phyloP scores from a whole-genome alignment of 169 alveolate species.

The Eimeria praecox region DNA sequence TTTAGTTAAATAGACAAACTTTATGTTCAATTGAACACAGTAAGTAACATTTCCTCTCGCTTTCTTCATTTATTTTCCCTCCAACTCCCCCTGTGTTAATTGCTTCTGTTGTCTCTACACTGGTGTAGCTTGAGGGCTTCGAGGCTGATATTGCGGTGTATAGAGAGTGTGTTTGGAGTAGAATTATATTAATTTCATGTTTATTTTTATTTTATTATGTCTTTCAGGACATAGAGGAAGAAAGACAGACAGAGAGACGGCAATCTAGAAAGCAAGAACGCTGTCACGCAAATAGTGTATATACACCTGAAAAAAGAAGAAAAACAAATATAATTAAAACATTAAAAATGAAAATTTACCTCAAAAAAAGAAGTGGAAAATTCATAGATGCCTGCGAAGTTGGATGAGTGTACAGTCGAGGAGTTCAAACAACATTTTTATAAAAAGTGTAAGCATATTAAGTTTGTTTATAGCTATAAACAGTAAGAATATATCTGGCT shows the following conservation, averaged over 20 bases:
- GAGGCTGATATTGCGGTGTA: conserved; percentile 2
- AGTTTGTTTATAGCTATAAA: neutral
- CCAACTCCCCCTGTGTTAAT: neutral
- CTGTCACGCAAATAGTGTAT: neutral
- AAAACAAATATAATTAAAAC: too few relatives aligned
- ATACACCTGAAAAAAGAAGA: neutral
- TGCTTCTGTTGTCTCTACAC: neutral
- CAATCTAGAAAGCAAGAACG: neutral
- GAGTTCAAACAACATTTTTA: conserved; percentile 85
- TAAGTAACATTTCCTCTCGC: neutral
- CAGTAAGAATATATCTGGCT: conserved; percentile 75
- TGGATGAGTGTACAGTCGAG: conserved; percentile 79
- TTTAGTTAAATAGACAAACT: neutral
- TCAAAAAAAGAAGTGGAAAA: conserved; percentile 82
- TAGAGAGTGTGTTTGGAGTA: neutral
- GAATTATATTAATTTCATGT: neutral
- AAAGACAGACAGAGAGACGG: neutral
- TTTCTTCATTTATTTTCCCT: neutral
- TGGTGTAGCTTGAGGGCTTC: neutral
- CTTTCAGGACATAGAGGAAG: neutral
- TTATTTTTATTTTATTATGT: neutral
- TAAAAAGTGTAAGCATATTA: conserved; percentile 81
- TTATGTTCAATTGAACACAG: neutral
- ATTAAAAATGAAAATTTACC: conserved; percentile 76
- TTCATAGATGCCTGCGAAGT: conserved; percentile 80